Base-by-base conservation (phyloP, 805 yeast species). In the Sugiyamaella floridensis region DNA sequence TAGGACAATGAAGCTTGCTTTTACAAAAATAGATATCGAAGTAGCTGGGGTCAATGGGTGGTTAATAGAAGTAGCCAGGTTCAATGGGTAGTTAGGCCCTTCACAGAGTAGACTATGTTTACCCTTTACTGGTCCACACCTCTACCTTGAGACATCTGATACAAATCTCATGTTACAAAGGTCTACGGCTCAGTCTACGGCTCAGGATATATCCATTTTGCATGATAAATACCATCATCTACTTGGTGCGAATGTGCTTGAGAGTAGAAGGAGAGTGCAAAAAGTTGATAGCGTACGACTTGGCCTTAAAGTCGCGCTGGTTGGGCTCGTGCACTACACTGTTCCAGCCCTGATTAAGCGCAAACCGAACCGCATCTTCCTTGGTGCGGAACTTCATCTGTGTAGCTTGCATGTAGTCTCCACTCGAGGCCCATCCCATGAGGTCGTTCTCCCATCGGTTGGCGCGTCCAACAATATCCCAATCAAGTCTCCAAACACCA, bases 391-490 rank as follows among this genome's bases (percentile, higher is more conserved):
- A 87, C 66, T 82, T 81, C 75, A 87, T 69, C 65, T 78, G 78
- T 8, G 92, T 83, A 15, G 85, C 89, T 71, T 86, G 79, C 78
- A 88, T 83, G 70, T 81, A 83, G 67, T 87, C 96, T 40, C 86
- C 80, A 45, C 85, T 75, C 45, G 86, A 79, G 63, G 86, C 90
- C 74, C 86, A 87, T 22, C 96, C 96, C 69, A 87, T 87, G 66
- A 87, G 74, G 67, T 86, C 92, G 69, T 87, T 87, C 66, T 87
- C 96, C 95, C 95, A 87, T 66, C 93, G 75, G 73, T 87, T 81
- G 19, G 85, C 87, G 63, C 83, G 80, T 45, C 82, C 82, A 52
- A 83, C 71, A 43, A 86, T 78, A 64, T 88, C 95, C 92, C 93
- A 87, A 69, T 87, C 95, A 52, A 87, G 65, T 63, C 80, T 81